Evolutionary conservation across 768 basidiomycete species (phyloP).

Genomic region (Suillus bovinus): DNA sequence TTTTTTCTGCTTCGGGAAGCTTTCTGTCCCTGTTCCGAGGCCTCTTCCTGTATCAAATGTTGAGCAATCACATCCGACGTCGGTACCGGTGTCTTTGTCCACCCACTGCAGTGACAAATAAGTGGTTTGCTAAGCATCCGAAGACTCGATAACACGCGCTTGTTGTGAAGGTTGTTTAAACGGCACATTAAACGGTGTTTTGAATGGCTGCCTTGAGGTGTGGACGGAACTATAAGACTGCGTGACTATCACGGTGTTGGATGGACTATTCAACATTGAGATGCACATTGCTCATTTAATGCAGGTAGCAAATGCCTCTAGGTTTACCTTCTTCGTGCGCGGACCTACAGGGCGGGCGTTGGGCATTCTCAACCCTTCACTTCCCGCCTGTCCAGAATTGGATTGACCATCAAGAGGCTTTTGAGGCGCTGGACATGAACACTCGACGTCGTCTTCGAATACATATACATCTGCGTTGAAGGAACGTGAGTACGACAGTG

Average conservation of each 20-base stretch:
- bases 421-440: neutral
- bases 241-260: conserved; percentile 38
- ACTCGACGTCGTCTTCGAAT: neutral
- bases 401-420: neutral
- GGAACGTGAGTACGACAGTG: conserved; percentile 16
- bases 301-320: conserved; percentile 22
- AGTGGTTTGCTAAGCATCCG: neutral
- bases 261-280: neutral
- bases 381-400: conserved; percentile 5
- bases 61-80: too few relatives aligned
- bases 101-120: too few relatives aligned
- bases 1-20: too few relatives aligned
- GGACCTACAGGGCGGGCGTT: conserved; percentile 15
- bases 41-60: too few relatives aligned
- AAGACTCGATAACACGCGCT: neutral
- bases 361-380: conserved; percentile 25
- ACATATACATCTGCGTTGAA: neutral
- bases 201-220: conserved; percentile 50
- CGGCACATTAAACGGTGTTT: conserved; percentile 42
- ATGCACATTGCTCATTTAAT: conserved; percentile 19
- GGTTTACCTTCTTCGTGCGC: conserved; percentile 23
- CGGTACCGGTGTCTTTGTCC: too few relatives aligned
- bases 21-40: too few relatives aligned
- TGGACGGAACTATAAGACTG: conserved; percentile 44
- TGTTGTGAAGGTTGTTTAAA: conserved; percentile 29